Percentiles rank a stretch among this genome's conserved stretches.
Conservation (phyloP, 164 flowering plant genomes). For the Annona squamosa region DNA sequence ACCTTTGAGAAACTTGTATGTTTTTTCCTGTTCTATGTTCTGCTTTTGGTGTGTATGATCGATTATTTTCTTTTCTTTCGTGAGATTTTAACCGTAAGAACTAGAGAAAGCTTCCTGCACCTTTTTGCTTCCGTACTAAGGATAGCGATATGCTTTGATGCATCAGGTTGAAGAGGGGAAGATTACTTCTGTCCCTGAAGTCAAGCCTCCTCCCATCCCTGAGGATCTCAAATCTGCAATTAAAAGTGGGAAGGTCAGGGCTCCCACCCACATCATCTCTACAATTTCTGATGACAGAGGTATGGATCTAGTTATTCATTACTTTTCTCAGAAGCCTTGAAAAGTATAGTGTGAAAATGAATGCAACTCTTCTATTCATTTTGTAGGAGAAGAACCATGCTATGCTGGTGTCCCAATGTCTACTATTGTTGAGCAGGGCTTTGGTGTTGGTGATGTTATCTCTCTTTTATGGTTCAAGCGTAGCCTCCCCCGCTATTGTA, state of each 20-base stretch:
- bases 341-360: not conserved
- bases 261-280: constrained; percentile 95
- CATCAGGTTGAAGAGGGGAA: constrained; percentile 71
- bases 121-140: not conserved
- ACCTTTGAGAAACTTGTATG: constrained; percentile 86
- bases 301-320: constrained; percentile 13
- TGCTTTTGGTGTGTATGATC: not conserved
- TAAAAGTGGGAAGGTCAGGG: constrained; percentile 98
- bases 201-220: constrained; percentile 91
- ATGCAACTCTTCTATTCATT: not conserved
- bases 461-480: constrained; percentile 96
- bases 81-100: not conserved
- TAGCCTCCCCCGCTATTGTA: constrained; percentile 91
- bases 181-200: constrained; percentile 69
- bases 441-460: constrained; percentile 91
- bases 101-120: not conserved
- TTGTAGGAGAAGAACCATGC: constrained; percentile 84
- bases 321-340: not conserved
- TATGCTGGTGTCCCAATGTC: constrained; percentile 98
- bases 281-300: constrained; percentile 99
- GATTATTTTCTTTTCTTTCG: not conserved
- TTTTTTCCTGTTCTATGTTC: not conserved
- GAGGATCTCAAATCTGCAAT: constrained; percentile 91
- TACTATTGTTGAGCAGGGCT: constrained; percentile 78
- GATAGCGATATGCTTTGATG: not conserved